A percentile compares a stretch with the other conserved stretches of the same genome.
Conservation (phyloP, 78 protist genomes). For the Bodo saltans region DNA sequence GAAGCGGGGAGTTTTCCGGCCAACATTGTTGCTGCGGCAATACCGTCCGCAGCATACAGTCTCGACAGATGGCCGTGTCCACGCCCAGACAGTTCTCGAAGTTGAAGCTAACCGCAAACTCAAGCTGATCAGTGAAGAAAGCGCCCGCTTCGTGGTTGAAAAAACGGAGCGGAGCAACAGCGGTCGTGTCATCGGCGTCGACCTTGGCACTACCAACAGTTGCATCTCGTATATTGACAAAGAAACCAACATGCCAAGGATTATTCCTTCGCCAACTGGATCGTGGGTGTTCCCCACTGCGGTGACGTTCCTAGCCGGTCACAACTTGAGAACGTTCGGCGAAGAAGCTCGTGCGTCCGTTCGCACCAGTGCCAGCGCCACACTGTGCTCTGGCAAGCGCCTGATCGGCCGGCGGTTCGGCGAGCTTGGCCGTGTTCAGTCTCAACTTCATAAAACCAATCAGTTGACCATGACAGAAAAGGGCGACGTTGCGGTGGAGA, state of each 20-base stretch:
- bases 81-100: too few species aligned
- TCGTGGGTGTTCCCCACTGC: neutral
- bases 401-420: neutral
- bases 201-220: constrained; percentile 98
- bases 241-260: neutral
- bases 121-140: too few species aligned
- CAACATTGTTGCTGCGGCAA: too few species aligned
- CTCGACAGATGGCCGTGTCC: too few species aligned
- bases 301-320: neutral
- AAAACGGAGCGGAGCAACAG: too few species aligned
- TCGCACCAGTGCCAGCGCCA: neutral
- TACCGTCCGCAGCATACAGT: too few species aligned
- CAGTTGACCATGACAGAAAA: neutral
- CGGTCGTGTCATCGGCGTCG: constrained; percentile 98
- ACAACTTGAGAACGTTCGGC: neutral
- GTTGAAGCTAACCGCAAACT: too few species aligned
- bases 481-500: neutral
- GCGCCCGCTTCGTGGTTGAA: too few species aligned
- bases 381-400: neutral
- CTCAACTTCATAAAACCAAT: neutral
- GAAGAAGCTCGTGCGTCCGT: neutral
- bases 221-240: constrained; percentile 67
- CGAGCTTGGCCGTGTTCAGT: neutral
- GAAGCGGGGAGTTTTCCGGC: too few species aligned
- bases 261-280: neutral